Conservation (phyloP, 208 protist genomes). For the Phytomonas francai region DNA sequence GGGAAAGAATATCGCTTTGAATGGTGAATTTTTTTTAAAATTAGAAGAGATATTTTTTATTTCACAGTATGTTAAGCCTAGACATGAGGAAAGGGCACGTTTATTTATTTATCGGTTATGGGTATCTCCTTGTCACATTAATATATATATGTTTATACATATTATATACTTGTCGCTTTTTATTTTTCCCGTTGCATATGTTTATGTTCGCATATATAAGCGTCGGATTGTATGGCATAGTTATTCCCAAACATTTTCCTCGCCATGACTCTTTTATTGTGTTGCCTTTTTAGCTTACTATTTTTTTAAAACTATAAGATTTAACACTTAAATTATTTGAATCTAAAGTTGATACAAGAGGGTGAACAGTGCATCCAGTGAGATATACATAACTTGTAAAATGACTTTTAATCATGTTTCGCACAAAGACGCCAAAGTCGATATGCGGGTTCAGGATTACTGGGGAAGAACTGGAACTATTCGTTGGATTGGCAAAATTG, state of each 20-base stretch:
- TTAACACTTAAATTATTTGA: background rate
- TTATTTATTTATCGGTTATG: conserved; percentile 2
- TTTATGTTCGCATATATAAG: background rate
- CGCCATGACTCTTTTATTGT: conserved; percentile 7
- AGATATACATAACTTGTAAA: background rate
- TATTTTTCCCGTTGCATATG: background rate
- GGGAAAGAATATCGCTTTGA: background rate
- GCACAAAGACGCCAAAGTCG: conserved; percentile 32
- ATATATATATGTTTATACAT: background rate
- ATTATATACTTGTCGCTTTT: background rate
- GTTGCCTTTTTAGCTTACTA: conserved; percentile 10
- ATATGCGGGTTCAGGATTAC: conserved; percentile 74
- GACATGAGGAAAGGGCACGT: background rate
- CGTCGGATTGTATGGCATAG: background rate
- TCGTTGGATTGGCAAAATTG: conserved; percentile 51
- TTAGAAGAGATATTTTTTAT: conserved; percentile 5
- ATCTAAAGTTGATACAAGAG: background rate
- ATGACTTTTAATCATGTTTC: conserved; percentile 10
- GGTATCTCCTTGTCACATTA: conserved; percentile 3
- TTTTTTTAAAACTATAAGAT: conserved; percentile 2
- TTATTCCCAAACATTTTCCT: conserved; percentile 4
- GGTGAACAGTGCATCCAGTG: background rate
- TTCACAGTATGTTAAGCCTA: background rate
- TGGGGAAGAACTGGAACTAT: conserved; percentile 55
- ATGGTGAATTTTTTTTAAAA: background rate